Conservation (phyloP, 2,329 filamentous ascomycete species). For the Alternaria sp. region DNA sequence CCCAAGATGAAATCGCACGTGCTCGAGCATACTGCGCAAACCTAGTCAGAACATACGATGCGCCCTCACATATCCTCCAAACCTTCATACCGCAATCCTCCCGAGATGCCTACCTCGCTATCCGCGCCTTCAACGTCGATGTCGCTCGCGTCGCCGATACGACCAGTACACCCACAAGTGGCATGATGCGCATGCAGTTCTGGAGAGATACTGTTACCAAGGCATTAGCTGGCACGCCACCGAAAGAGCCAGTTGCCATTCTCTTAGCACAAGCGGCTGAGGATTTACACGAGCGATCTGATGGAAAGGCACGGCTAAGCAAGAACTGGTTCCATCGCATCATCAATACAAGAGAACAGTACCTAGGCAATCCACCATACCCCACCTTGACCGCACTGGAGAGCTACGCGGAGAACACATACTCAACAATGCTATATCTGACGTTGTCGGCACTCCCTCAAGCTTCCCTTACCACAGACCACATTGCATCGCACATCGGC, state of each 20-base stretch:
- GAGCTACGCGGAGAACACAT: conserved; percentile 92
- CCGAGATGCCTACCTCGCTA: conserved; percentile 84
- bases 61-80: conserved; percentile 84
- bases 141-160: conserved; percentile 88
- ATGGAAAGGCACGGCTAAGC: conserved; percentile 60
- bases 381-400: conserved; percentile 77
- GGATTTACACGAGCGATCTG: conserved; percentile 59
- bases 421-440: conserved; percentile 90
- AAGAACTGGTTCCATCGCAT: conserved; percentile 70
- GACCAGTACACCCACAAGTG: conserved; percentile 86
- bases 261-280: conserved; percentile 77
- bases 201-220: conserved; percentile 87
- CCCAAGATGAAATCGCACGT: conserved; percentile 60
- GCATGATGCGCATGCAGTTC: conserved; percentile 90
- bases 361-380: conserved; percentile 85
- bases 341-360: conserved; percentile 80
- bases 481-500: conserved; percentile 92
- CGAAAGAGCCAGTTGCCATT: conserved; percentile 89
- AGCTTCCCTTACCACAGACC: conserved; percentile 84
- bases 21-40: conserved; percentile 67
- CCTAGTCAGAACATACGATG: conserved; percentile 78
- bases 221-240: conserved; percentile 78
- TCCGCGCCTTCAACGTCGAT: conserved; percentile 93
- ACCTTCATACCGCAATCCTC: conserved; percentile 80
- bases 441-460: conserved; percentile 82